Evolutionary conservation across 441 rosid species (phyloP), one percentile per base, ranked within the genome.

Genomic region (Populus hybrid): DNA sequence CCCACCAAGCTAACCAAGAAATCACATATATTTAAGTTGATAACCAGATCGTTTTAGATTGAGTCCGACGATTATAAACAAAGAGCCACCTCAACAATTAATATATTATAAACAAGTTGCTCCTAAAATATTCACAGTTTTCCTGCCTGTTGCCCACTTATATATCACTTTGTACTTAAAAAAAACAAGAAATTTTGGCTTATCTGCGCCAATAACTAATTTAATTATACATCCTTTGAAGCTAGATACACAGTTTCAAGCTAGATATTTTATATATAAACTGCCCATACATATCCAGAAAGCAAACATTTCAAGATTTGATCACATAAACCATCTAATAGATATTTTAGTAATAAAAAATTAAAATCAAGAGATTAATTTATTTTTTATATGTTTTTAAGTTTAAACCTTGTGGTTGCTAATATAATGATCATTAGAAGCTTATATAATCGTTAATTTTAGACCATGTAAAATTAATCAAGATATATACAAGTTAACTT

Each of bases 31-130:
- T 11, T 40, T 0, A 40, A 40, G 14, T 40, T 40, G 42, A 38
- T 38, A 38, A 38, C 10, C 42, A 3, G 46, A 40, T 40, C 1
- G 1, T 38, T 40, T 40, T 40, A 40, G 46, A 40, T 40, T 0
- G 3, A 10, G 4, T 40, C 5, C 14, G 14, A 10, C 14, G 14
- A 40, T 40, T 9, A 0, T 10, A 40, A 0, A 40, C 1, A 40
- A 9, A 40, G 30, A 19, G 59, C 70, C 79, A 76, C 59, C 76
- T 74, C 81, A 76, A 63, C 65, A 36, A 28, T 28, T 28, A 28
- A 34, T 8, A 9, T 8, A 19, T 18, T 24, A 28, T 36, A 23
- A 67, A 71, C 69, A 59, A 59, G 28, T 74, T 63, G 57, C 18
- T 30, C 71, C 36, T 40, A 21, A 74, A 24, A 32, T 38, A 71